Base-by-base conservation (phyloP, 108 stramenopile genomes). In the Nannochloropsis granulata region DNA sequence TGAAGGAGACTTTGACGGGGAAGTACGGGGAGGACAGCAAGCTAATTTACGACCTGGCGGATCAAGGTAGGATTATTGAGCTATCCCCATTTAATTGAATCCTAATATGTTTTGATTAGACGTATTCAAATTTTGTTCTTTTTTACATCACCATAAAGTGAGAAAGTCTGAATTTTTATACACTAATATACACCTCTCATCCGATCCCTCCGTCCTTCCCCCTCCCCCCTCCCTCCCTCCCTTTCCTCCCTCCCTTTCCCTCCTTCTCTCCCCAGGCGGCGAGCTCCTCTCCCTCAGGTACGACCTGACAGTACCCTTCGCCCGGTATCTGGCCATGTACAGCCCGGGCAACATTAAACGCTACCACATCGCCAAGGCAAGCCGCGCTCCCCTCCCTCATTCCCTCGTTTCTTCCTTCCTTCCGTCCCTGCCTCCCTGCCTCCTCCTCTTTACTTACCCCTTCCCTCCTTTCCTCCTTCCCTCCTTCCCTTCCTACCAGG, bases 281-380 rank as follows among this genome's bases (percentile, higher is more conserved):
- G 85, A 86, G 85, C 85, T 86, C 8, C 23, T 86, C 45, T 44
- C 85, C 44, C 79, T 86, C 25, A 56, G 85, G 44, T 96, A 96
- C 85, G 95, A 96, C 83, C 89, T 96, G 84, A 96, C 95, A 16
- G 95, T 96, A 79, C 95, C 95, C 13, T 96, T 96, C 88, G 95
- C 95, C 24, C 90, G 96, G 45, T 96, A 94, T 88, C 86, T 95
- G 56, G 94, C 96, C 44, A 88, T 94, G 34, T 92, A 96, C 89
- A 82, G 91, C 78, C 93, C 95, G 9, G 94, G 94, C 43, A 95
- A 94, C 83, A 94, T 96, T 81, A 96, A 96, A 88, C 88, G 95
- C 34, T 96, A 88, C 90, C 95, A 95, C 91, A 82, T 24, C 24
- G 80, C 25, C 24, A 23, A 23, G 78, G 78, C 23, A 23, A 23